These are phyloP conservation scores for Curvularia spicifera DNA, from an alignment of 2,329 filamentous ascomycete genomes.

Conservation along the genomic window DNA sequence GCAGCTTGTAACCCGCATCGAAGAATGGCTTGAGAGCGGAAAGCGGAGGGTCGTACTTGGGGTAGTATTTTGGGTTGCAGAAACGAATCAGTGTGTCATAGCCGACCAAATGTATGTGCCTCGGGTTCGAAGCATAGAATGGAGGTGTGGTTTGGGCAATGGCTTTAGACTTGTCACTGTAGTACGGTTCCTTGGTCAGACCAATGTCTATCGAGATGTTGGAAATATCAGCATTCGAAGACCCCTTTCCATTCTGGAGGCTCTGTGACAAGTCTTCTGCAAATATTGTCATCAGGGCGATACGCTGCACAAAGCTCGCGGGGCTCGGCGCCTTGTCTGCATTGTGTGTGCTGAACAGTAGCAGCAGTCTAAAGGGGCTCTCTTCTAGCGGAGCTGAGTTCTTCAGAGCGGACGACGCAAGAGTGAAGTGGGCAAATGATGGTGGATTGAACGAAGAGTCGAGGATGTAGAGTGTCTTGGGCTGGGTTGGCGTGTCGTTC, in stretches of 20 bases:
- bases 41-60: constrained; percentile 54
- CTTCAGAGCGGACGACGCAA: constrained; percentile 61
- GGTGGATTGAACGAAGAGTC: constrained; percentile 73
- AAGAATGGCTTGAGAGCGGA: constrained; percentile 69
- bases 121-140: constrained; percentile 47
- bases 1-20: constrained; percentile 61
- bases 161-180: constrained; percentile 71
- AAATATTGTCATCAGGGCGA: constrained; percentile 75
- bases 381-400: constrained; percentile 42
- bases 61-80: constrained; percentile 75
- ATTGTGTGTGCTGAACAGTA: constrained; percentile 69
- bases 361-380: constrained; percentile 57
- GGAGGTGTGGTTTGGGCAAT: constrained; percentile 56
- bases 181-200: constrained; percentile 75
- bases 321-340: constrained; percentile 71
- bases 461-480: constrained; percentile 64
- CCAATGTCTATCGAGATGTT: constrained; percentile 65
- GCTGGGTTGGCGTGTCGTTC: constrained; percentile 39
- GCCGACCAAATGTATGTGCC: constrained; percentile 73
- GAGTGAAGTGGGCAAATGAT: constrained; percentile 63
- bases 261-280: constrained; percentile 59
- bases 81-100: constrained; percentile 79
- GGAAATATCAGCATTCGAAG: constrained; percentile 11
- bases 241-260: constrained; percentile 16
- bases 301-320: constrained; percentile 69